Conservation (phyloP, 208 protist species). For the Trypanosomatidae sp. region DNA sequence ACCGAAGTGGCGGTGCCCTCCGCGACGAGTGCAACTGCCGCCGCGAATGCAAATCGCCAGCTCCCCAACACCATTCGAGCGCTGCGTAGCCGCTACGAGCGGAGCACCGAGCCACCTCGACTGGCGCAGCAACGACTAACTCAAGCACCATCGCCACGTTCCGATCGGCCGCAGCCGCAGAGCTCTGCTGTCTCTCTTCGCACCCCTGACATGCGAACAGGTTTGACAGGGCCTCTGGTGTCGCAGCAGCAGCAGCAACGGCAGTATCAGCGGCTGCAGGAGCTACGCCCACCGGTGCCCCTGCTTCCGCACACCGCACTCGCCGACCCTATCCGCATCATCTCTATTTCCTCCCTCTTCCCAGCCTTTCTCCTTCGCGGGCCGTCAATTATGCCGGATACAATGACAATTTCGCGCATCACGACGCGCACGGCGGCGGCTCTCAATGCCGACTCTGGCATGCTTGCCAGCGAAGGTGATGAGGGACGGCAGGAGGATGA, state of each 20-base stretch:
- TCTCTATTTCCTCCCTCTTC: constrained; percentile 1
- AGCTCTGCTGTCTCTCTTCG: neutral
- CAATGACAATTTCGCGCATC: constrained; percentile 14
- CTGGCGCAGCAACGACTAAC: neutral
- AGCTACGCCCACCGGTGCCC: neutral
- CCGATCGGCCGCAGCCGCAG: neutral
- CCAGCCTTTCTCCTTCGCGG: constrained; percentile 14
- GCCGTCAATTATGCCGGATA: constrained; percentile 9
- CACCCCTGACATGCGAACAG: neutral
- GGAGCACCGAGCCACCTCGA: constrained; percentile 3
- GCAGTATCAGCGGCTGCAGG: constrained; percentile 5
- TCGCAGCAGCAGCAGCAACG: neutral
- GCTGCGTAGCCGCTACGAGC: constrained; percentile 23
- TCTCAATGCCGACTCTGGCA: constrained; percentile 18
- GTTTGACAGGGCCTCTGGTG: neutral
- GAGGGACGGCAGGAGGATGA: neutral
- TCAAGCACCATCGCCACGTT: constrained; percentile 4
- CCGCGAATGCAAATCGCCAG: constrained; percentile 1
- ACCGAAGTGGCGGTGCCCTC: neutral
- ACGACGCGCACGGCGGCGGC: constrained; percentile 4
- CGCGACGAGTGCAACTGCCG: neutral
- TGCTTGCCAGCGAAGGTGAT: constrained; percentile 5
- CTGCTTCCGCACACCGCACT: neutral
- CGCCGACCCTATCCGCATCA: neutral
- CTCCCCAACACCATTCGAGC: constrained; percentile 20